Evolutionary conservation across 495 filamentous ascomycete genomes (phyloP), one percentile per base, ranked within the genome.

Genomic region (Penicillium maclennaniae): DNA sequence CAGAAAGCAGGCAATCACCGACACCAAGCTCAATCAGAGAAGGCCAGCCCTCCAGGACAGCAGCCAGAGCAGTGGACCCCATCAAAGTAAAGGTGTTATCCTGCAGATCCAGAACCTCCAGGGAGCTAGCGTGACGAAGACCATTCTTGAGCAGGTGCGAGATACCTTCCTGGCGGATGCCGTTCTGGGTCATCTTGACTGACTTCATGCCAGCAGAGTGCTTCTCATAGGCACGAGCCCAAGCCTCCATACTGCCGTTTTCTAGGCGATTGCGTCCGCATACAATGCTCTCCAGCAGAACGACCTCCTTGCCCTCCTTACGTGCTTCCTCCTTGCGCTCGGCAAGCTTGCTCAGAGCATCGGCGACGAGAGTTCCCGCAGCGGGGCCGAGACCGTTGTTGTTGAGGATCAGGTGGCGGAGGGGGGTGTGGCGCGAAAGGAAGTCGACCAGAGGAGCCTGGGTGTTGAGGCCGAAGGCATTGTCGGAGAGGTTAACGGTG

Each of bases 151-250:
- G 64, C 43, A 98, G 71, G 55, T 82, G 74, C 47, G 83, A 82
- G 60, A 96, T 90, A 53, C 93, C 93, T 71, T 97, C 90, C 64
- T 92, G 89, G 28, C 93, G 82, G 55, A 98, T 98, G 43, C 95
- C 93, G 69, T 98, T 97, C 70, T 97, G 93, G 34, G 93, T 91
- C 93, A 98, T 97, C 81, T 92, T 95, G 49, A 98, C 83, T 45
- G 84, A 84, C 68, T 85, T 87, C 27, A 97, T 77, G 15, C 74
- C 74, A 25, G 81, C 81, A 41, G 80, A 83, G 68, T 97, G 89
- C 49, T 89, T 86, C 59, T 82, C 80, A 63, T 89, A 96, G 0
- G 88, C 81, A 62, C 83, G 85, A 28, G 92, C 89, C 95, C 95
- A 98, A 0, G 93, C 91, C 16, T 79, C 83, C 95, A 97, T 97